Base-by-base conservation (phyloP, 2,329 filamentous ascomycete species). In the Phyllosticta citribraziliensis region DNA sequence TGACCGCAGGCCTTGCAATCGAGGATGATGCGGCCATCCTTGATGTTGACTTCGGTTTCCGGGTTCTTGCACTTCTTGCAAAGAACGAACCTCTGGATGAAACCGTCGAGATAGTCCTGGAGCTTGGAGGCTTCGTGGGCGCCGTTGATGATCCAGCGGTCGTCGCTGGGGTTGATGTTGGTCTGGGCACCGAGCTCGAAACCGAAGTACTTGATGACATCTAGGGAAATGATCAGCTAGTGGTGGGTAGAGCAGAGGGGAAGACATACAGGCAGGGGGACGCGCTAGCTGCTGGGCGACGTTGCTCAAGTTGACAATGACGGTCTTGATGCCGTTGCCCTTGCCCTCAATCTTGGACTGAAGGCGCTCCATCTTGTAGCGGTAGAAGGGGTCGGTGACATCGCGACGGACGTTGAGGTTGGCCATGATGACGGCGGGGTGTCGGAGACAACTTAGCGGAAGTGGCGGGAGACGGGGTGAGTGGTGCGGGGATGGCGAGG, bases 41-140 rank as follows among this genome's bases (percentile, higher is more conserved):
- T 97, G 82, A 97, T 91, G 72, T 88, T 85, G 72, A 97, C 88
- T 67, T 95, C 92, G 67, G 94, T 99, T 82, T 99, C 94, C 40
- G 94, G 94, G 77, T 99, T 99, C 86, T 96, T 96, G 88, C 94
- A 99, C 76, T 95, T 93, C 82, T 95, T 96, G 89, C 94, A 99
- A 66, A 99, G 91, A 71, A 99, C 94, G 69, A 97, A 99, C 80
- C 91, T 96, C 82, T 87, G 84, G 80, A 99, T 99, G 84, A 99
- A 99, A 70, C 92, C 92, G 75, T 97, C 93, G 56, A 99, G 89
- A 70, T 97, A 92, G 75, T 97, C 94, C 81, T 99, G 94, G 56
- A 99, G 88, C 82, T 97, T 97, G 76, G 82, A 80, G 65, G 93
- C 87, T 68, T 99, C 94, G 75, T 99, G 94, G 67, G 93, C 91